Conservation (phyloP, 148 eudicot species). For the Rhododendron mucronatum region DNA sequence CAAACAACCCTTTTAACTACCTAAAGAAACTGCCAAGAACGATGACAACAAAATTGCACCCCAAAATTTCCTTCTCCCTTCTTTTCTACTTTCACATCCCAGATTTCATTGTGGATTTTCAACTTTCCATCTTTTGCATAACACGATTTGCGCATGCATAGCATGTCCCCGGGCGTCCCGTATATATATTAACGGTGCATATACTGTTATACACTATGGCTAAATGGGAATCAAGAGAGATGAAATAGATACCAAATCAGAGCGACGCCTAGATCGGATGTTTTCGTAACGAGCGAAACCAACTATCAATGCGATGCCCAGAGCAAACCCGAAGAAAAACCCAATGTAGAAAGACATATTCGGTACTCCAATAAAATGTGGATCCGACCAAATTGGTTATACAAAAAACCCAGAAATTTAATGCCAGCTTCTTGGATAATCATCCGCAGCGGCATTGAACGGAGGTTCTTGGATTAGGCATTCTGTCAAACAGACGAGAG, state of each 20-base stretch:
- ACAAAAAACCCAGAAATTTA: slow-evolving; percentile 20
- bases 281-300: slow-evolving; percentile 43
- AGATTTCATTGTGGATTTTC: neutral
- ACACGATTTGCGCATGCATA: neutral
- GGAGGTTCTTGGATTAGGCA: neutral
- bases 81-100: neutral
- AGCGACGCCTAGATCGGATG: slow-evolving; percentile 57
- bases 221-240: neutral
- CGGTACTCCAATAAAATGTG: neutral
- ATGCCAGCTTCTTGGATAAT: neutral
- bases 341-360: slow-evolving; percentile 64
- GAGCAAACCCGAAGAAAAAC: slow-evolving; percentile 48
- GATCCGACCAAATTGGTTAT: slow-evolving; percentile 4
- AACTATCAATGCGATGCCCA: slow-evolving; percentile 57
- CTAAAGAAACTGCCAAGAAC: too few relatives aligned
- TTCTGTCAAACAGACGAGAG: neutral
- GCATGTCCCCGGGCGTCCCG: neutral
- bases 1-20: too few relatives aligned
- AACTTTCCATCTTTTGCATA: neutral
- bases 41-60: too few relatives aligned
- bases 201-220: neutral
- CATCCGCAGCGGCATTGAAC: neutral
- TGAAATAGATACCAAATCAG: slow-evolving; percentile 48
- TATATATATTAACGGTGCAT: neutral
- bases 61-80: neutral